Evolutionary conservation across 1,284 basidiomycete species (phyloP).

Genomic region (Rhodotorula sp.): DNA sequence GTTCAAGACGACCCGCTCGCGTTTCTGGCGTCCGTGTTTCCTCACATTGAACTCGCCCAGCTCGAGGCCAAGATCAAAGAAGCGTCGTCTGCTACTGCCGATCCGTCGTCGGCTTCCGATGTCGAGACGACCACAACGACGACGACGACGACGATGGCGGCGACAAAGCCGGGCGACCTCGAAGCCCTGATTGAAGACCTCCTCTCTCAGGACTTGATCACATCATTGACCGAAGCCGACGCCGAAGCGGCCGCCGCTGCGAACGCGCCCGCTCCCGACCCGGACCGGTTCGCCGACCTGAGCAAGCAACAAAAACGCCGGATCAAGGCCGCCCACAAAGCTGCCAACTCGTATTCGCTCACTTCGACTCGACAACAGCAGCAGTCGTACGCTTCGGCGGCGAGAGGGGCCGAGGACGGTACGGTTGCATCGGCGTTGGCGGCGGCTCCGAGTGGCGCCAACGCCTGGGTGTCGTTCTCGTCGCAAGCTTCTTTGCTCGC

Average conservation of each 20-base stretch:
- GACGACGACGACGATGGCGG: conserved; percentile 9
- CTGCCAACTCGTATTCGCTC: conserved; percentile 24
- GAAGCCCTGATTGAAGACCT: conserved; percentile 32
- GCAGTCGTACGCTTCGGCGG: conserved; percentile 5
- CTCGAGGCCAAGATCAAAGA: conserved; percentile 22
- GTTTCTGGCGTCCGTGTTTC: conserved; percentile 36
- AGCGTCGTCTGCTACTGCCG: not conserved
- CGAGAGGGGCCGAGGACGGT: not conserved
- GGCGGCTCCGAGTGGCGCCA: conserved; percentile 2
- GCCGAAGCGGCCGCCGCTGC: conserved; percentile 5
- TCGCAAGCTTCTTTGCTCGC: conserved; percentile 30
- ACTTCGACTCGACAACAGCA: conserved; percentile 11
- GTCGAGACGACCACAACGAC: not conserved
- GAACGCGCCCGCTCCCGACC: conserved; percentile 7
- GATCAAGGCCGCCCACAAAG: conserved; percentile 26
- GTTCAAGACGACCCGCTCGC: conserved; percentile 36
- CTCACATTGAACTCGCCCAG: conserved; percentile 21
- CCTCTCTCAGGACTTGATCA: conserved; percentile 26
- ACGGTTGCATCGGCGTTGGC: not conserved
- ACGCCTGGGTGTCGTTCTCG: conserved; percentile 33
- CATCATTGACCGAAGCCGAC: conserved; percentile 13
- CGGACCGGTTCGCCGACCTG: conserved; percentile 3
- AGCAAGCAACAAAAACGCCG: conserved; percentile 18
- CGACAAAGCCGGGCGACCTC: conserved; percentile 15
- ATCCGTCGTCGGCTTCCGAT: not conserved